Evolutionary conservation across 257 asterid genomes (phyloP), one percentile per base, ranked within the genome.

Genomic region (Leptodermis oblonga): DNA sequence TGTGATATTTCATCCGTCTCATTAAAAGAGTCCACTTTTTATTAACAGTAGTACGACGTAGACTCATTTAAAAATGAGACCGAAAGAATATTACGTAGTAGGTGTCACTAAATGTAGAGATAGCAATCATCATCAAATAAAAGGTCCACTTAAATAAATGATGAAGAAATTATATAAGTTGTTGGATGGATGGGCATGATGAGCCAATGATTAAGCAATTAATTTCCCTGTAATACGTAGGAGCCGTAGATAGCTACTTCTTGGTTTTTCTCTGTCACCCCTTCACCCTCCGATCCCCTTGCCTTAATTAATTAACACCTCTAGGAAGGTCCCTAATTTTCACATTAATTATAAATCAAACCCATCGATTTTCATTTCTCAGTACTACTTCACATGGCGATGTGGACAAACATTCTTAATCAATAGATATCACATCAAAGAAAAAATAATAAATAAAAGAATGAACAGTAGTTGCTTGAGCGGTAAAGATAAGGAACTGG

Each of bases 181-280:
- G 58, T 2, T 1, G 25, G 12, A 56, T 56, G 37, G 20, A 56
- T 56, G 15, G 41, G 33, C 45, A 66, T 49, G 55, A 28, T 18
- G 55, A 48, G 76, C 64, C 66, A 53, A 72, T 72, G 71, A 72
- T 64, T 64, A 64, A 72, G 59, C 59, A 72, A 64, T 64, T 64
- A 72, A 72, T 64, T 39, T 67, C 62, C 34, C 33, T 37, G 48
- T 11, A 42, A 53, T 20, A 15, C 9, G 7, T 9, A 22, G 6
- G 4, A 34, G 3, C 4, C 39, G 5, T 45, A 17, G 72, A 68
- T 30, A 43, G 73, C 9, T 42, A 36, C 73, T 14, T 28, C 5
- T 30, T 23, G 13, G 31, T 18, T 28, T 56, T 39, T 30, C 48
- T 58, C 18, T 28, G 58, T 67, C 67, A 42, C 73, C 30, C 41